These are phyloP conservation scores for Penicillium atrosanguineum DNA, from an alignment of 495 filamentous ascomycete species.

Conservation along the genomic window DNA sequence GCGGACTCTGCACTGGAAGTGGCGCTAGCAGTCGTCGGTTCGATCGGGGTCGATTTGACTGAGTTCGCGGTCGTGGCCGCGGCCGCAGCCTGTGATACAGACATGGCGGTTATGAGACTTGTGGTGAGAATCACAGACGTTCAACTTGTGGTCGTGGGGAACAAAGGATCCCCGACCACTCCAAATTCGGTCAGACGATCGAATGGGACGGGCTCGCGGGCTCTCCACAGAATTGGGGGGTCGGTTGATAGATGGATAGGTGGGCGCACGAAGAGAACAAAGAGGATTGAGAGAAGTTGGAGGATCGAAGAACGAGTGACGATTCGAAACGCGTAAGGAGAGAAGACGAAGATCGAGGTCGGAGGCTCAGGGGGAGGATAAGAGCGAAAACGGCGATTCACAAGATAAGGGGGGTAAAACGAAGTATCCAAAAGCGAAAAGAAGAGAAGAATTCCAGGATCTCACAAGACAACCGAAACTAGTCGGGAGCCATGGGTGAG, in stretches of 20 bases:
- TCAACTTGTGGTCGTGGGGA: not conserved
- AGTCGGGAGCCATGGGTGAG: slow-evolving; percentile 72
- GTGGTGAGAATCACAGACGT: not conserved
- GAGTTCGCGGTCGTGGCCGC: not conserved
- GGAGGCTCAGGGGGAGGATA: slow-evolving; percentile 14
- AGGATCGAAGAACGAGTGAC: slow-evolving; percentile 17
- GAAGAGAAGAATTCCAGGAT: slow-evolving; percentile 4
- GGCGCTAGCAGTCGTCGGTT: not conserved
- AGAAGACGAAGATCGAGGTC: slow-evolving; percentile 2
- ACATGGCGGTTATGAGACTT: not conserved
- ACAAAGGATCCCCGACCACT: not conserved
- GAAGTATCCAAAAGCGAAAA: slow-evolving; percentile 25
- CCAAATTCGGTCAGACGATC: not conserved
- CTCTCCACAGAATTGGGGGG: not conserved
- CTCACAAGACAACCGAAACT: slow-evolving; percentile 16
- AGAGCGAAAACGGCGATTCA: slow-evolving; percentile 42
- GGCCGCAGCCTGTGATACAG: not conserved
- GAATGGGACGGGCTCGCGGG: not conserved
- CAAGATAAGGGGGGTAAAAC: slow-evolving; percentile 56
- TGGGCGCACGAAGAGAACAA: not conserved
- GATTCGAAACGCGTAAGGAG: slow-evolving; percentile 10
- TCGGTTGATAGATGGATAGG: not conserved
- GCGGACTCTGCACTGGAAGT: slow-evolving; percentile 15
- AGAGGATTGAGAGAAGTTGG: not conserved
- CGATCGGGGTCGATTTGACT: not conserved